phyloP scores from a whole-genome alignment of 202 grass and related monocot genomes.

The Panicum virgatum region DNA sequence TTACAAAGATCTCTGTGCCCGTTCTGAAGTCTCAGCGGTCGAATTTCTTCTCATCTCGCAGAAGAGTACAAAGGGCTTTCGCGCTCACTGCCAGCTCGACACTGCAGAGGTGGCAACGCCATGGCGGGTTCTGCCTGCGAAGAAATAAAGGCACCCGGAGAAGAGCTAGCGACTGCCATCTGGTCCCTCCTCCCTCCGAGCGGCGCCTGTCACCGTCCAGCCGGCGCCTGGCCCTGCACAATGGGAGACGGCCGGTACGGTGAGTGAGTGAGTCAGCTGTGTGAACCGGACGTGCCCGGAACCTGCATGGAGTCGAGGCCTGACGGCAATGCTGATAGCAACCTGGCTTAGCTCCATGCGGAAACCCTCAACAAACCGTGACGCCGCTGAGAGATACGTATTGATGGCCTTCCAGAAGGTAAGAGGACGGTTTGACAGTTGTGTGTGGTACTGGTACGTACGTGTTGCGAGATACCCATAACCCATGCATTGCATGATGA shows the following conservation, averaged over 20 bases:
- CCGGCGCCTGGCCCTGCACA: not conserved
- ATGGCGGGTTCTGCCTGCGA: not conserved
- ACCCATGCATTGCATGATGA: no score
- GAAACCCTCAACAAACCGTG: constrained; percentile 28
- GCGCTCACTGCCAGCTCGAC: not conserved
- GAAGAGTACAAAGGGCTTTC: not conserved
- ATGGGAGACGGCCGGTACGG: not conserved
- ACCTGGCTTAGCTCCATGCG: not conserved
- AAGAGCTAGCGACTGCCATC: not conserved
- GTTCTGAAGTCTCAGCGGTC: not conserved
- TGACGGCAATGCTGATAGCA: constrained; percentile 35
- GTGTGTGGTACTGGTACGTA: no score
- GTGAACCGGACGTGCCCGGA: constrained; percentile 1
- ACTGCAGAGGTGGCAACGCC: not conserved
- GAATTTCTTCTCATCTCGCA: not conserved
- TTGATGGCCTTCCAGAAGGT: not conserved
- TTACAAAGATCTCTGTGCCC: constrained; percentile 15
- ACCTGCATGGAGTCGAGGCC: constrained; percentile 22
- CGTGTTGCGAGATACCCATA: not conserved
- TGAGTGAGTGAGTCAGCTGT: not conserved
- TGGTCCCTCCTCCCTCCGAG: not conserved
- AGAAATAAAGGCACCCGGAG: not conserved
- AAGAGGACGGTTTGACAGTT: not conserved
- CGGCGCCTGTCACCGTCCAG: not conserved
- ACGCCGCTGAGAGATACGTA: not conserved